Evolutionary conservation across 495 filamentous ascomycete species (phyloP), one percentile per base, ranked within the genome.

Genomic region (Tetracladium marchalianum): DNA sequence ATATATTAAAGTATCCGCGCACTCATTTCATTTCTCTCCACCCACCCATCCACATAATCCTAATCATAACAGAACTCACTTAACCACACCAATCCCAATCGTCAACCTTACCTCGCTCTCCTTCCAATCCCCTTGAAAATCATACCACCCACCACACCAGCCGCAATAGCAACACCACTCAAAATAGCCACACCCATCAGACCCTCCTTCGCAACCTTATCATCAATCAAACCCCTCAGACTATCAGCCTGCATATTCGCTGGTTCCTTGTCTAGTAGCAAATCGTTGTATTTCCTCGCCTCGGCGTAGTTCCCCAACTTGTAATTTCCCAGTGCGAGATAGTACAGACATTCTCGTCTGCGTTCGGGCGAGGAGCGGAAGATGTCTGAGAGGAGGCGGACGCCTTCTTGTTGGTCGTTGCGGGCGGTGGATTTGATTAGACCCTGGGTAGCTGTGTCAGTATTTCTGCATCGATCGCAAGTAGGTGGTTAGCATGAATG

Each of bases 251-350:
- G 92, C 51, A 94, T 60, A 63, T 97, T 98, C 22, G 67, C 78
- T 1, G 87, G 88, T 65, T 98, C 92, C 53, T 87, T 81, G 35
- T 93, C 86, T 19, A 97, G 67, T 43, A 98, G 69, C 13, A 87
- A 68, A 50, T 98, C 92, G 61, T 98, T 98, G 70, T 96, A 97
- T 61, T 82, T 73, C 53, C 90, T 73, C 36, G 92, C 90, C 62
- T 98, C 90, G 22, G 80, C 88, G 60, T 94, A 98, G 71, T 95
- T 97, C 34, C 92, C 93, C 8, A 98, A 79, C 69, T 95, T 94
- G 79, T 88, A 98, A 69, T 98, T 93, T 42, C 92, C 92, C 17
- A 98, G 75, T 11, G 87, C 92, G 11, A 98, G 77, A 65, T 98
- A 98, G 71, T 95, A 98, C 24, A 97, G 84, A 61, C 92, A 98